phyloP scores from a whole-genome alignment of 768 basidiomycete genomes.

The Polyporus arcularius region DNA sequence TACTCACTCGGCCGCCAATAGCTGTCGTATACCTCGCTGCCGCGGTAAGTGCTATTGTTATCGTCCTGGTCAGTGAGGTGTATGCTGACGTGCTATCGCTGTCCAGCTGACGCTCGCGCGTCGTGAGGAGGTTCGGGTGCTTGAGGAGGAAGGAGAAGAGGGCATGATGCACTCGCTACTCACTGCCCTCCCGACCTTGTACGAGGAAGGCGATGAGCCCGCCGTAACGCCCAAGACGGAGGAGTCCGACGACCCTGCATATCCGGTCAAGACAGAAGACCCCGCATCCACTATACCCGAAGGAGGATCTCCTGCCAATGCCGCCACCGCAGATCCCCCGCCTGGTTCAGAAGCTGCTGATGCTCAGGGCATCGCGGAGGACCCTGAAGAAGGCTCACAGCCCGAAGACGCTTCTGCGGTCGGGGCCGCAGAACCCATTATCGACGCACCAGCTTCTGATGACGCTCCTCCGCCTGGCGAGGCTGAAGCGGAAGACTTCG shows the following conservation, averaged over 20 bases:
- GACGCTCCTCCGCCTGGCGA: not conserved
- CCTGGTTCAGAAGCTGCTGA: not conserved
- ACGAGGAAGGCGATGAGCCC: conserved; percentile 39
- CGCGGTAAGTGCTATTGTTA: conserved; percentile 54
- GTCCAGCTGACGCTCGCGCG: conserved; percentile 70
- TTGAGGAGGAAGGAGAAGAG: conserved; percentile 73
- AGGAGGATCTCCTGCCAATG: not conserved
- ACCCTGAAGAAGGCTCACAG: too few species aligned
- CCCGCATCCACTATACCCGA: not conserved
- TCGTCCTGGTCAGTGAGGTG: not conserved
- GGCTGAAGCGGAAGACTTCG: too few species aligned
- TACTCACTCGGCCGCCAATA: conserved; percentile 82
- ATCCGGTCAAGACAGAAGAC: not conserved
- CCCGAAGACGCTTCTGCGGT: too few species aligned
- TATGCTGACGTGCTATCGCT: not conserved
- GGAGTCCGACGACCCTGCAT: not conserved
- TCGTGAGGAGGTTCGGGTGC: conserved; percentile 60
- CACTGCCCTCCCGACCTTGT: conserved; percentile 61
- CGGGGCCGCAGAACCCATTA: not conserved
- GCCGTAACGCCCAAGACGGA: not conserved
- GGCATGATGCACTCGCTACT: conserved; percentile 82
- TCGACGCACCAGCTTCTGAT: not conserved
- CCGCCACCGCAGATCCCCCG: not conserved
- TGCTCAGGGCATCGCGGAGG: not conserved
- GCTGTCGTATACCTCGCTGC: conserved; percentile 79